Conservation (phyloP, 192 early-diverging fungal genomes). For the Geosiphon pyriformis region DNA sequence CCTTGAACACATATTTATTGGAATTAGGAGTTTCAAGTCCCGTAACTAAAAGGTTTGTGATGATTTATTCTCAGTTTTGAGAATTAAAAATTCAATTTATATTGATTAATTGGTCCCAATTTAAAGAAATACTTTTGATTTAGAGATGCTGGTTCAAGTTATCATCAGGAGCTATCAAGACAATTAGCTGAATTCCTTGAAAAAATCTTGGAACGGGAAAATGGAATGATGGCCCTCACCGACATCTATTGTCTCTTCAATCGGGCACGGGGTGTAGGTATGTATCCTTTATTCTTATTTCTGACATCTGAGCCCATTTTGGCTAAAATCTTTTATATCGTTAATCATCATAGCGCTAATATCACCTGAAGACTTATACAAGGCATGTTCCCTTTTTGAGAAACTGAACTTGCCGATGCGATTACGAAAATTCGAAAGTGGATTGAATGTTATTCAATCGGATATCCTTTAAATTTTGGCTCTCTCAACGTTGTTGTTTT, state of each 20-base stretch:
- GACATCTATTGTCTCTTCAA: slow-evolving; percentile 96
- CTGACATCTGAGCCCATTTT: not conserved
- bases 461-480: slow-evolving; percentile 27
- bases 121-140: not conserved
- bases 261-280: slow-evolving; percentile 82
- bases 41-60: slow-evolving; percentile 63
- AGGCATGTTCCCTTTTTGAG: slow-evolving; percentile 67
- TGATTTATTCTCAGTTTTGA: not conserved
- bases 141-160: slow-evolving; percentile 82
- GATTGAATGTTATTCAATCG: slow-evolving; percentile 72
- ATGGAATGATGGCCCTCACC: slow-evolving; percentile 75
- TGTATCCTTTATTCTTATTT: slow-evolving; percentile 20
- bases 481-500: no score
- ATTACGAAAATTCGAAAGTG: slow-evolving; percentile 73
- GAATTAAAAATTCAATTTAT: not conserved
- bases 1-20: slow-evolving; percentile 67
- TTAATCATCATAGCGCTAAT: slow-evolving; percentile 83
- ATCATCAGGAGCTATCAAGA: slow-evolving; percentile 79
- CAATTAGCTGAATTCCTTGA: slow-evolving; percentile 81
- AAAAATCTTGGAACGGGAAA: slow-evolving; percentile 56
- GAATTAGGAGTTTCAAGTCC: slow-evolving; percentile 88
- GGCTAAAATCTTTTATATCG: not conserved
- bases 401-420: slow-evolving; percentile 64
- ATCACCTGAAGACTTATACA: slow-evolving; percentile 89
- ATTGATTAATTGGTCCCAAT: not conserved